A percentile compares a stretch with the other conserved stretches of the same genome.
phyloP scores from a whole-genome alignment of 495 filamentous ascomycete species.

The Neurospora sp. region DNA sequence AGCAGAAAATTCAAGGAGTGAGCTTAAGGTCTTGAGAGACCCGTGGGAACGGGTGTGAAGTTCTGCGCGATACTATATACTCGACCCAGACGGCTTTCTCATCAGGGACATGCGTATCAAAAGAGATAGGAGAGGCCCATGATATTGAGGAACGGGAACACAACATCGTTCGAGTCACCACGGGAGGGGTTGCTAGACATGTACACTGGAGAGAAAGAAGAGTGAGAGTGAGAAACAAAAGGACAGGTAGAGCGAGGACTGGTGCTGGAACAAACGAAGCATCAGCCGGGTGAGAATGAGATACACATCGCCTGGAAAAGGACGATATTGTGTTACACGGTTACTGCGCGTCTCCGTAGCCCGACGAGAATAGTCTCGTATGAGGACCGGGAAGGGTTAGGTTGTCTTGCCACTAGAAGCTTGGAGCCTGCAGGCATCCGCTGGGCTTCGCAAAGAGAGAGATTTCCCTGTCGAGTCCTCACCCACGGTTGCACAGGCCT shows the following conservation, averaged over 20 bases:
- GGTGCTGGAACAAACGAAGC: background rate
- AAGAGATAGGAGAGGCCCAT: background rate
- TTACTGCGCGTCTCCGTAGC: slow-evolving; percentile 20
- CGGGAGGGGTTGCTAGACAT: background rate
- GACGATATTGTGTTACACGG: slow-evolving; percentile 11
- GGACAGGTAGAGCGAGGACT: background rate
- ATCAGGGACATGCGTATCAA: background rate
- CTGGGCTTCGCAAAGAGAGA: slow-evolving; percentile 4
- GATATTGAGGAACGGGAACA: slow-evolving; percentile 11
- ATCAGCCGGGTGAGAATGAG: background rate
- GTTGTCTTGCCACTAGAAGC: slow-evolving; percentile 11
- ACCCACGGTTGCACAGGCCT: background rate
- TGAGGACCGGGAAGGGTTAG: slow-evolving; percentile 11
- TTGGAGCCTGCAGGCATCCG: slow-evolving; percentile 12
- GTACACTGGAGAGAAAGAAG: background rate
- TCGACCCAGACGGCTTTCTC: background rate
- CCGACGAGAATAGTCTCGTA: slow-evolving; percentile 28
- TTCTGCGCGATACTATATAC: slow-evolving; percentile 16
- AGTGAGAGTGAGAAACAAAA: background rate
- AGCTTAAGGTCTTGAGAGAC: background rate
- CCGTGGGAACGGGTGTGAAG: slow-evolving; percentile 12
- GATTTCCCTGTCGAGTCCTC: slow-evolving; percentile 4
- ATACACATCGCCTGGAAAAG: background rate
- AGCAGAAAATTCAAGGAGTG: background rate
- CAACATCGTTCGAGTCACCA: slow-evolving; percentile 7